Base-by-base conservation (phyloP, 179 eudicot genomes). In the Silene noctiflora region DNA sequence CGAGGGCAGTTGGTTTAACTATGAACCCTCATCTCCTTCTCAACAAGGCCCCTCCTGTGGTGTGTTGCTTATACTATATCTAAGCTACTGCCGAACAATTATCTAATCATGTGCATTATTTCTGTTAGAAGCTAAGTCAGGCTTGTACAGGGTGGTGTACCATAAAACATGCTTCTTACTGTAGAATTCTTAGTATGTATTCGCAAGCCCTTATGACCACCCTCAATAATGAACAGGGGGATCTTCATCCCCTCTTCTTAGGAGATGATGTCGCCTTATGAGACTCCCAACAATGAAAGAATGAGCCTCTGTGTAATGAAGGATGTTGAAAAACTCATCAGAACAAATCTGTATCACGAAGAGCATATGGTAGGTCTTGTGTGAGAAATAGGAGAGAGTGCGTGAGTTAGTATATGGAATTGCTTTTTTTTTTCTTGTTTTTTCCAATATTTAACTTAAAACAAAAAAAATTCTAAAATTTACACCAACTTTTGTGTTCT, bases 1-100 rank as follows among this genome's bases (percentile, higher is more conserved):
- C 93, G 22, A 91, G 99, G 82, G 99, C 99, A 73, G 84, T 95
- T 65, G 98, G 99, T 55, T 81, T 95, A 82, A 95, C 99, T 39
- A 81, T 95, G 86, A 95, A 93, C 85, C 94, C 97, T 80, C 86
- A 93, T 79, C 97, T 95, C 74, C 87, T 95, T 66, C 82, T 83
- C 29, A 87, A 95, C 89, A 91, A 88, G 77, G 92, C 96, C 76
- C 97, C 99, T 59, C 90, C 88, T 29, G 73, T 85, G 79, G 99
- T 95, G 81, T 87, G 98, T 88, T 72, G 33, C 16, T 51, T 71
- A 60, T 71, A 74, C 68, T 75, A 69, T 21, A 60, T 29, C 58
- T 44, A n/a, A 68, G 69, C 24, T 65, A 67, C 55, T 69, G 14
- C 59, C 39, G n/a, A 44, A 53, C n/a, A 27, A 60, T 42, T 48